Percentiles rank a stretch among this genome's conserved stretches.
These are phyloP conservation scores for Bothriochloa decipiens DNA, from an alignment of 176 grass and related monocot genomes.

Conservation along the genomic window DNA sequence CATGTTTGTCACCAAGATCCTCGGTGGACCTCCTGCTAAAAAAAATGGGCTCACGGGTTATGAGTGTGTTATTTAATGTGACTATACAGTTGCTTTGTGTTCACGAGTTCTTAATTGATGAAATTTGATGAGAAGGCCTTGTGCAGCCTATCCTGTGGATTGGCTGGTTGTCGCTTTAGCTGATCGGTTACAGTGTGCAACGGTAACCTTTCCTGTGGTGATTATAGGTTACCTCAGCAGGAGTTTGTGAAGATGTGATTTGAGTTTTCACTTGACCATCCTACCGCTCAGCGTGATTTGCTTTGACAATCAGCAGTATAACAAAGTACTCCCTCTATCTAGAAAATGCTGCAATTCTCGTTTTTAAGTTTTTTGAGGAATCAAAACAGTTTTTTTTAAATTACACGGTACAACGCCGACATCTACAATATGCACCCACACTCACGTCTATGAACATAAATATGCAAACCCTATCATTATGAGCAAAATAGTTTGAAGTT, in stretches of 20 bases:
- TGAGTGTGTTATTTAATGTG: not conserved
- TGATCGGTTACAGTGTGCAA: not conserved
- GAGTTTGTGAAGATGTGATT: not conserved
- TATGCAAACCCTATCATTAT: no score
- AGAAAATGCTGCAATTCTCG: no score
- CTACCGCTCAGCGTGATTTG: not conserved
- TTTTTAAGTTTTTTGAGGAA: no score
- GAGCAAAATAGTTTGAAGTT: no score
- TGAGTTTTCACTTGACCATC: not conserved
- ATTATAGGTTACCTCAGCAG: not conserved
- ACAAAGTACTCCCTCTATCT: no score
- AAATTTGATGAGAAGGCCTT: not conserved
- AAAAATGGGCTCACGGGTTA: not conserved
- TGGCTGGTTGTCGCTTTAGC: not conserved
- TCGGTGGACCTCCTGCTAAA: not conserved
- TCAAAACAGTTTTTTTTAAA: no score
- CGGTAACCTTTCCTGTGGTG: constrained; percentile 2
- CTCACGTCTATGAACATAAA: no score
- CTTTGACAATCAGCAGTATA: no score
- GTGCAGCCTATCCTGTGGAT: constrained; percentile 1
- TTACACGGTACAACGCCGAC: no score
- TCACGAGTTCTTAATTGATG: not conserved
- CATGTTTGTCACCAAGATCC: not conserved
- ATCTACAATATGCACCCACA: no score
- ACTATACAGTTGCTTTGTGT: constrained; percentile 1